Percentiles rank a stretch among this genome's conserved stretches.
These are phyloP conservation scores for Acephala macrosclerotiorum DNA, from an alignment of 2,329 filamentous ascomycete genomes.

Conservation along the genomic window DNA sequence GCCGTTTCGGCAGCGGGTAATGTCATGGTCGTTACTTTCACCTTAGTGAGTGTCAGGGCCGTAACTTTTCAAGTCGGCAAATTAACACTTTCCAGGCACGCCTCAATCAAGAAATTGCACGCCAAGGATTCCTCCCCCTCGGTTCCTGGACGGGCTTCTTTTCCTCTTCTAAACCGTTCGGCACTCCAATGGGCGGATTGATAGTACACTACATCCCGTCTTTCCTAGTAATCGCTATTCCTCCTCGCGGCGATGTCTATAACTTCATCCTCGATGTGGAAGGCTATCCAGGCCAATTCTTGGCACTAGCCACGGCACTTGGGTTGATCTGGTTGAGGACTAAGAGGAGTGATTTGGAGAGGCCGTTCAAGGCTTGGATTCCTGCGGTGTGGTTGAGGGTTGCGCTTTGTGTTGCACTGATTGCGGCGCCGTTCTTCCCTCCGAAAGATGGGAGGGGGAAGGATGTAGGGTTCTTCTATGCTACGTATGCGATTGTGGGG, in stretches of 20 bases:
- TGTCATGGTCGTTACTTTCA: constrained; percentile 57
- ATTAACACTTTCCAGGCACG: constrained; percentile 48
- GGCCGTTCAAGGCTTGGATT: constrained; percentile 41
- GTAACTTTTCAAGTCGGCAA: too few relatives aligned
- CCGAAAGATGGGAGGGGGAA: constrained; percentile 49
- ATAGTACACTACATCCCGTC: constrained; percentile 69
- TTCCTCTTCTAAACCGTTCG: constrained; percentile 38
- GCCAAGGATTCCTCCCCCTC: constrained; percentile 56
- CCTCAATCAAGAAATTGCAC: constrained; percentile 56
- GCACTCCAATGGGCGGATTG: constrained; percentile 47
- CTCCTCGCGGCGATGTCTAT: constrained; percentile 50
- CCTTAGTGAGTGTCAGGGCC: constrained; percentile 66
- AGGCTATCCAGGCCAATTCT: constrained; percentile 54
- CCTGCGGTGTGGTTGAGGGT: constrained; percentile 42
- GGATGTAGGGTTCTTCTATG: constrained; percentile 57
- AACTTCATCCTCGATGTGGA: constrained; percentile 49
- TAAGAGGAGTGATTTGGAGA: constrained; percentile 52
- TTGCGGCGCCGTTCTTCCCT: constrained; percentile 47
- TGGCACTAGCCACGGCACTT: constrained; percentile 41
- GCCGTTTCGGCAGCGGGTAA: constrained; percentile 56
- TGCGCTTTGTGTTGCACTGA: constrained; percentile 42
- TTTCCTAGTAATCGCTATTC: constrained; percentile 60
- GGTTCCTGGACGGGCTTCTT: constrained; percentile 40
- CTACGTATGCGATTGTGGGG: constrained; percentile 61
- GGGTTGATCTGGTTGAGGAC: constrained; percentile 57